A percentile compares a stretch with the other conserved stretches of the same genome.
These are phyloP conservation scores for Chlorella variabilis DNA, from an alignment of 163 green algal genomes.

Conservation along the genomic window DNA sequence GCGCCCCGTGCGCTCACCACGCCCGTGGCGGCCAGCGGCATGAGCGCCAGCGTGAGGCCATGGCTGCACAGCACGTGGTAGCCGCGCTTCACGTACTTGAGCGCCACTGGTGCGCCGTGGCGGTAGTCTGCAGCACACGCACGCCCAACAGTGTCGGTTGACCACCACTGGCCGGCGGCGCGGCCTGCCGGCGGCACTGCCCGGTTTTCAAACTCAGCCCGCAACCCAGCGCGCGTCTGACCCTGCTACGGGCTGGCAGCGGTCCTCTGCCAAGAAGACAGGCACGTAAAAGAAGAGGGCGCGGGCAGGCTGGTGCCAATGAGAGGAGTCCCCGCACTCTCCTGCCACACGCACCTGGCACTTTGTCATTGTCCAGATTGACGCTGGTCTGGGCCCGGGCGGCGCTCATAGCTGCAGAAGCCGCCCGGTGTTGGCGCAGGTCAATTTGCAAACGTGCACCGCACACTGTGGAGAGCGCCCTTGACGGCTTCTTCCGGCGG, in stretches of 20 bases:
- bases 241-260: no score
- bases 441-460: no score
- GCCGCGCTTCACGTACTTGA: constrained; percentile 87
- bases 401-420: neutral
- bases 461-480: no score
- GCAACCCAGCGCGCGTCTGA: no score
- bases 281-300: no score
- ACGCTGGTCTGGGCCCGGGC: neutral
- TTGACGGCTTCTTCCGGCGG: no score
- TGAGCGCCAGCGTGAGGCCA: constrained; percentile 64
- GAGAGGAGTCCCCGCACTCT: no score
- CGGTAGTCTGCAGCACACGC: constrained; percentile 90
- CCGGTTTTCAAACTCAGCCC: neutral
- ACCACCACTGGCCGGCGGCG: no score
- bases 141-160: no score
- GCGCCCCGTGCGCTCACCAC: constrained; percentile 44
- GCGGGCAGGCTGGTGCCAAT: no score
- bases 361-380: constrained; percentile 27
- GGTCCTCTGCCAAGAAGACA: no score
- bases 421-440: no score
- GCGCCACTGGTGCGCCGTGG: constrained; percentile 61
- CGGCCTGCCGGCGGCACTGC: neutral
- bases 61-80: constrained; percentile 75
- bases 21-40: constrained; percentile 62
- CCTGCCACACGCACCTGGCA: constrained; percentile 2